Conservation (phyloP, 2,329 filamentous ascomycete species). For the Aspergillus spinulosporus region DNA sequence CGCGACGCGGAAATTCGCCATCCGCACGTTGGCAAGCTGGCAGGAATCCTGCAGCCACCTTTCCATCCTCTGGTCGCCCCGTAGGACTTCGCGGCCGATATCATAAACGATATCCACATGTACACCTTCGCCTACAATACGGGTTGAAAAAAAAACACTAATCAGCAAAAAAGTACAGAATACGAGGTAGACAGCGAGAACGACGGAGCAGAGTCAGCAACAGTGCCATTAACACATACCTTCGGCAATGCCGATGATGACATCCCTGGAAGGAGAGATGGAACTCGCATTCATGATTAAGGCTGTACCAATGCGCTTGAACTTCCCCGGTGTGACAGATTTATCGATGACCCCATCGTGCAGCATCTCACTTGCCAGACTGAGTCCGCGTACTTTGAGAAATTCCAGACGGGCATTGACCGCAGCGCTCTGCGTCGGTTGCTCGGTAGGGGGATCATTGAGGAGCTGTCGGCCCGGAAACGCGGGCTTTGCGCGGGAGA, state of each 20-base stretch:
- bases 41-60: conserved; percentile 27
- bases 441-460: background rate
- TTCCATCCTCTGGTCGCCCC: conserved; percentile 2
- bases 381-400: conserved; percentile 6
- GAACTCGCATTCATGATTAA: conserved; percentile 18
- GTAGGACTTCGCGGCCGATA: conserved; percentile 21
- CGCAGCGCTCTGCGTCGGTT: background rate
- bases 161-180: background rate
- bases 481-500: background rate
- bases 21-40: conserved; percentile 24
- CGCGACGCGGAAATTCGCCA: conserved; percentile 22
- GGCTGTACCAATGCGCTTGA: conserved; percentile 18
- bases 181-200: background rate
- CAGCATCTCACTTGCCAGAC: conserved; percentile 1
- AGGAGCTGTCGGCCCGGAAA: background rate
- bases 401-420: conserved; percentile 1
- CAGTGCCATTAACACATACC: conserved; percentile 7
- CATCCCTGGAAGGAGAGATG: conserved; percentile 12
- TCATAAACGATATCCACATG: conserved; percentile 29
- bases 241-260: conserved; percentile 10
- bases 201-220: background rate
- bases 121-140: conserved; percentile 8
- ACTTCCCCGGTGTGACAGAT: conserved; percentile 18
- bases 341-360: conserved; percentile 6
- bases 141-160: background rate